Conservation (phyloP, 2,329 filamentous ascomycete species). For the Thielaviopsis euricoi region DNA sequence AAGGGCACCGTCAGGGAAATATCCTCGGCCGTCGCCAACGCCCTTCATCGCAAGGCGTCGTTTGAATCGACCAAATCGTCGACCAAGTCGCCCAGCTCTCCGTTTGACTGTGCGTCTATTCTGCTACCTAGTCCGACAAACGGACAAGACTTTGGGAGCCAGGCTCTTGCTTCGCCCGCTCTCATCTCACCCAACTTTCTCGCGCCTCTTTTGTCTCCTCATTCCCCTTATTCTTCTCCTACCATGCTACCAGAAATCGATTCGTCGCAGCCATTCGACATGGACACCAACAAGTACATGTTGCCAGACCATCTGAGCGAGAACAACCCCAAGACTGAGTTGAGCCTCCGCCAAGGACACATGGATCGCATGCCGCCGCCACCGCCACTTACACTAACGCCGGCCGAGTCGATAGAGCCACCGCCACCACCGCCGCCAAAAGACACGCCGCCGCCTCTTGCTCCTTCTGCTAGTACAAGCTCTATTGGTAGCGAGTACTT, state of each 20-base stretch:
- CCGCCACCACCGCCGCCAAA: conserved; percentile 20
- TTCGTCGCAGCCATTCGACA: conserved; percentile 33
- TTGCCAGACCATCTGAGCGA: conserved; percentile 53
- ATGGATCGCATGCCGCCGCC: conserved; percentile 32
- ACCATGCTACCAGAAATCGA: conserved; percentile 35
- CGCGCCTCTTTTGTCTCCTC: conserved; percentile 18
- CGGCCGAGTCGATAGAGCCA: conserved; percentile 20
- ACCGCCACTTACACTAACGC: conserved; percentile 22
- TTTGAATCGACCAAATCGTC: conserved; percentile 13
- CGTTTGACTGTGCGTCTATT: conserved; percentile 14
- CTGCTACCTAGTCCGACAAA: conserved; percentile 15
- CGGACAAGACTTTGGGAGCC: conserved; percentile 12
- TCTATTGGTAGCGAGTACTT: conserved; percentile 33
- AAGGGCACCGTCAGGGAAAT: conserved; percentile 39
- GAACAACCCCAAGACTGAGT: conserved; percentile 48
- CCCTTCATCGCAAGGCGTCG: conserved; percentile 5
- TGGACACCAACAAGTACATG: conserved; percentile 61
- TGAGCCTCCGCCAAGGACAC: conserved; percentile 40
- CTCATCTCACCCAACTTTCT: conserved; percentile 4
- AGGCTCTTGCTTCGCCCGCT: conserved; percentile 3
- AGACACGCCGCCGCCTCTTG: conserved; percentile 29
- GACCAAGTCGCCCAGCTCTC: not conserved
- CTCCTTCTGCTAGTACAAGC: conserved; percentile 1
- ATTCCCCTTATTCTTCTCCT: conserved; percentile 14
- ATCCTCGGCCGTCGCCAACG: conserved; percentile 16